These are phyloP conservation scores for Leccinum arenicola DNA, from an alignment of 768 basidiomycete species.

Conservation along the genomic window DNA sequence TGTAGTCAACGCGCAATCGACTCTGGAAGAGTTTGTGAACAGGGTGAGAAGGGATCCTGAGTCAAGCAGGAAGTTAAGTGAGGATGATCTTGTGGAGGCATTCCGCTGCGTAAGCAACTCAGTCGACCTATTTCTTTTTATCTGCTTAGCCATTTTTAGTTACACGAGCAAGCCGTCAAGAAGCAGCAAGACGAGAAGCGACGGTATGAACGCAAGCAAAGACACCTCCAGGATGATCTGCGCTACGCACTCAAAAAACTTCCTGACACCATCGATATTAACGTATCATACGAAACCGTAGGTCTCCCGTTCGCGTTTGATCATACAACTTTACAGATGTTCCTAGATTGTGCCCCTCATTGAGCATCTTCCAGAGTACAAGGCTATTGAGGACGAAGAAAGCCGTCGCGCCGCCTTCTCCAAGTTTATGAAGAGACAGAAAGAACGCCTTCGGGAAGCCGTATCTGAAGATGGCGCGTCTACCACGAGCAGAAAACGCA, in stretches of 20 bases:
- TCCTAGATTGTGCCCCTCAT: slow-evolving; percentile 70
- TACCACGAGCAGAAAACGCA: slow-evolving; percentile 75
- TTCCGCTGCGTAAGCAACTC: slow-evolving; percentile 56
- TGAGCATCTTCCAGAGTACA: slow-evolving; percentile 81
- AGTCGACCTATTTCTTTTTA: background rate
- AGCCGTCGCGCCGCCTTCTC: slow-evolving; percentile 74
- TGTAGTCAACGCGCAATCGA: slow-evolving; percentile 53
- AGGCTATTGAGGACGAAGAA: slow-evolving; percentile 87
- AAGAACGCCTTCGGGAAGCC: slow-evolving; percentile 76
- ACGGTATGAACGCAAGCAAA: slow-evolving; percentile 77
- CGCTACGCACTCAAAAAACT: slow-evolving; percentile 94
- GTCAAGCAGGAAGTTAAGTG: slow-evolving; percentile 43
- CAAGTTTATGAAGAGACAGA: slow-evolving; percentile 89
- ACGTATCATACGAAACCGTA: slow-evolving; percentile 77
- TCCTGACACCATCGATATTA: slow-evolving; percentile 75
- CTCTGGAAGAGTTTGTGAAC: slow-evolving; percentile 58
- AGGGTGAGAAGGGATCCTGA: slow-evolving; percentile 58
- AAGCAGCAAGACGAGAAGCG: slow-evolving; percentile 84
- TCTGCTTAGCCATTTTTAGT: slow-evolving; percentile 39
- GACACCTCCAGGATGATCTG: slow-evolving; percentile 92
- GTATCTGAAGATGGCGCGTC: slow-evolving; percentile 84
- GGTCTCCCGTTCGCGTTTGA: slow-evolving; percentile 19
- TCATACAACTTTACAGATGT: background rate
- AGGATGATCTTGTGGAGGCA: slow-evolving; percentile 54
- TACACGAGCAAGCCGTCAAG: slow-evolving; percentile 67